Evolutionary conservation across 2,329 filamentous ascomycete genomes (phyloP).

Genomic region (Myriangium duriaei): DNA sequence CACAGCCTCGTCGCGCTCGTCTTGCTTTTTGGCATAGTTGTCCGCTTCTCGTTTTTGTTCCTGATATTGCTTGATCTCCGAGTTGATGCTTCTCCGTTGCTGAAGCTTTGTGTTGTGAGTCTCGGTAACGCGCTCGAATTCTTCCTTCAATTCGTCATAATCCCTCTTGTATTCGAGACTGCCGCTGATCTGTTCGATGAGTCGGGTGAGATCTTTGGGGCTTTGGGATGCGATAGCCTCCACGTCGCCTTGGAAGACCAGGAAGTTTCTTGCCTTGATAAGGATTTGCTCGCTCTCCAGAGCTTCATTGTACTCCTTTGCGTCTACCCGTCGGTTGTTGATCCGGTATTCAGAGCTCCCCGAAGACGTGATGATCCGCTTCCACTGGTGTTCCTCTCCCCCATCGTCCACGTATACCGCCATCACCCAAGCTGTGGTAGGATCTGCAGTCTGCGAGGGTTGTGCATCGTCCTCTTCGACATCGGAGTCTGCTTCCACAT

Average conservation of each 20-base stretch:
- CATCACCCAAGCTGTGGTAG: constrained; percentile 97
- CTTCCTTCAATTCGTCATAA: constrained; percentile 79
- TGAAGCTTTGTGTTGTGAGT: constrained; percentile 82
- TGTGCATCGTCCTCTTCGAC: constrained; percentile 44
- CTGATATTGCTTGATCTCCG: constrained; percentile 93
- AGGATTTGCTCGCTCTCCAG: constrained; percentile 91
- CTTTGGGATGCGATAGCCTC: constrained; percentile 94
- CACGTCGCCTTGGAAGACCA: constrained; percentile 96
- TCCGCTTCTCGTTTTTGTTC: constrained; percentile 95
- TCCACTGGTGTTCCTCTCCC: constrained; percentile 90
- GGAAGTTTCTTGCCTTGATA: constrained; percentile 94
- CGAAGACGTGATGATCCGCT: constrained; percentile 77
- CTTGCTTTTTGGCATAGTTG: constrained; percentile 78
- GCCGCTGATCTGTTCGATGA: constrained; percentile 96
- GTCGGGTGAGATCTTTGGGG: constrained; percentile 77
- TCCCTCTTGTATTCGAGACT: constrained; percentile 89
- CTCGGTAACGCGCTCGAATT: constrained; percentile 76
- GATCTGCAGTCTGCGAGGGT: constrained; percentile 60
- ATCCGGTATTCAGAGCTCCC: constrained; percentile 94
- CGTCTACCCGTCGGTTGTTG: constrained; percentile 80
- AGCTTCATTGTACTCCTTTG: constrained; percentile 84
- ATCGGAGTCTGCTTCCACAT: constrained; percentile 24
- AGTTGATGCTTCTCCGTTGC: constrained; percentile 85
- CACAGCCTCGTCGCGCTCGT: constrained; percentile 81
- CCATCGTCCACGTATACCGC: constrained; percentile 97